Conservation (phyloP, 2,329 filamentous ascomycete genomes). For the Pseudocercospora fuligena region DNA sequence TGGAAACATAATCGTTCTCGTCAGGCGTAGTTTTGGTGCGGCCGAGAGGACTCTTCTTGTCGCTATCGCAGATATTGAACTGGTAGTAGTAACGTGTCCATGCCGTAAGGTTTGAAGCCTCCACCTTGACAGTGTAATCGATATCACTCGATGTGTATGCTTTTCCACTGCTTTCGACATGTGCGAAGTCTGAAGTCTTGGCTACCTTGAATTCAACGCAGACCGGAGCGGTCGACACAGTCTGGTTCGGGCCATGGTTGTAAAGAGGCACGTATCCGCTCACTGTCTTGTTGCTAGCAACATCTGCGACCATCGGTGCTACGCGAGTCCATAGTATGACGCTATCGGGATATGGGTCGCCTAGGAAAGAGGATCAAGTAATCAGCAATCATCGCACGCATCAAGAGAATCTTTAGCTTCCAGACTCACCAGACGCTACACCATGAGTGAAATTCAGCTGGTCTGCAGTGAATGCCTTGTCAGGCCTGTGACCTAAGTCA, state of each 20-base stretch:
- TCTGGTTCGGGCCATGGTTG: slow-evolving; percentile 59
- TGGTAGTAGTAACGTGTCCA: slow-evolving; percentile 73
- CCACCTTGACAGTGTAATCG: slow-evolving; percentile 76
- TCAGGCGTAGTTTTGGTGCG: slow-evolving; percentile 72
- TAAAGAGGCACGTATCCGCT: slow-evolving; percentile 61
- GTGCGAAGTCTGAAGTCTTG: slow-evolving; percentile 52
- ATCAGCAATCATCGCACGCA: not conserved
- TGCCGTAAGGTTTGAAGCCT: slow-evolving; percentile 65
- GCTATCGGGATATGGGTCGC: slow-evolving; percentile 51
- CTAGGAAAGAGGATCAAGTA: not conserved
- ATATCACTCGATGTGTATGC: slow-evolving; percentile 74
- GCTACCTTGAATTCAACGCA: slow-evolving; percentile 70
- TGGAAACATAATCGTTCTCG: slow-evolving; percentile 59
- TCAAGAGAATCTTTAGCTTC: not conserved
- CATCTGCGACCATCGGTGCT: slow-evolving; percentile 47
- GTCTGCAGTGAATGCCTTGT: slow-evolving; percentile 50
- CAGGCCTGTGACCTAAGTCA: slow-evolving; percentile 39
- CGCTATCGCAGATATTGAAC: slow-evolving; percentile 69
- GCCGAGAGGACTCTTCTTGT: slow-evolving; percentile 65
- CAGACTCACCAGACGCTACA: slow-evolving; percentile 37
- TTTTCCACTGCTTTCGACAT: slow-evolving; percentile 60
- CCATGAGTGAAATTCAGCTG: slow-evolving; percentile 68
- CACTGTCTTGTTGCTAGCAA: slow-evolving; percentile 54
- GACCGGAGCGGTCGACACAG: slow-evolving; percentile 63
- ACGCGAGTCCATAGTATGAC: slow-evolving; percentile 50